Conservation (phyloP, 805 yeast species). For the Wickerhamomyces kurtzmanii region DNA sequence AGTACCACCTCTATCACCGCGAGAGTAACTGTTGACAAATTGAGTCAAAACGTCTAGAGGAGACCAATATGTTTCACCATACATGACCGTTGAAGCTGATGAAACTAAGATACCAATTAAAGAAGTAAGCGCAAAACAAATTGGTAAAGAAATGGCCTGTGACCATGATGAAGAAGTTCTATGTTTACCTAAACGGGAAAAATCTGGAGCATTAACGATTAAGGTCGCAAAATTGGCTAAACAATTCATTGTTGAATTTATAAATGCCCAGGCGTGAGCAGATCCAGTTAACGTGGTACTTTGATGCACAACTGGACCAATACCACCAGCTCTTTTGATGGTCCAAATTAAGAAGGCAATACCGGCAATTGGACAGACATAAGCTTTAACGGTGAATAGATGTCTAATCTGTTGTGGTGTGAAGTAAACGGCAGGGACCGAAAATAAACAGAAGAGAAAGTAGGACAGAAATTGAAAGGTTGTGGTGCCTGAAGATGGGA, state of each 20-base stretch:
- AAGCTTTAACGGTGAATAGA: constrained; percentile 74
- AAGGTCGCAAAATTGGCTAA: constrained; percentile 85
- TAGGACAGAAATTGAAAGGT: constrained; percentile 67
- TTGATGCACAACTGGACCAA: constrained; percentile 61
- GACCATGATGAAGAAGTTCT: constrained; percentile 41
- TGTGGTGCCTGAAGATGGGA: constrained; percentile 50
- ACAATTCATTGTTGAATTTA: constrained; percentile 68
- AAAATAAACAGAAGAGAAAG: constrained; percentile 73
- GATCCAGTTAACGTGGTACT: constrained; percentile 42
- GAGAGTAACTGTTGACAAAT: constrained; percentile 43
- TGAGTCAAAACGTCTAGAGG: constrained; percentile 69
- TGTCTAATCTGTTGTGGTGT: constrained; percentile 79
- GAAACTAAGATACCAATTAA: constrained; percentile 80
- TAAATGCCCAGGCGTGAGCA: constrained; percentile 75
- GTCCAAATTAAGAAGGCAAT: constrained; percentile 81
- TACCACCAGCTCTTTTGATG: constrained; percentile 67
- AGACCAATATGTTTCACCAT: constrained; percentile 69
- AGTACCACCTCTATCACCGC: constrained; percentile 71
- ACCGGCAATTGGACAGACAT: constrained; percentile 75
- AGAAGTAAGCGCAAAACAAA: constrained; percentile 72
- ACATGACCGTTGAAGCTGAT: constrained; percentile 62
- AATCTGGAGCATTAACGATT: constrained; percentile 83
- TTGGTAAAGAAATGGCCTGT: constrained; percentile 59
- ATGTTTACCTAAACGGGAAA: constrained; percentile 70
- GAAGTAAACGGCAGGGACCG: constrained; percentile 73